Base-by-base conservation (phyloP, 768 basidiomycete species). In the Mycena capillaripes region DNA sequence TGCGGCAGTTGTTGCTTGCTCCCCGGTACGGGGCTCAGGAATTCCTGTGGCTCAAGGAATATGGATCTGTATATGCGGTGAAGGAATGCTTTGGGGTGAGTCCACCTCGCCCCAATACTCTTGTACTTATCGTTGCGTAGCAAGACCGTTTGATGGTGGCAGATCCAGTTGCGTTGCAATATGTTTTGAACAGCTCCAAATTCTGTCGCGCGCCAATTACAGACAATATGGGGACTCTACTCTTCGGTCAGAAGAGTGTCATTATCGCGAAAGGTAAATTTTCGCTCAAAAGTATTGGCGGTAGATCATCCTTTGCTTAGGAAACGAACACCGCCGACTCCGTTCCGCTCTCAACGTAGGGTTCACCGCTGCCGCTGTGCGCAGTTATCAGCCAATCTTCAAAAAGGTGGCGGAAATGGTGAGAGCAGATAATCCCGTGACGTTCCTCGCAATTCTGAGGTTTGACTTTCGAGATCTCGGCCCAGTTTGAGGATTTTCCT, bases 31-130 rank as follows among this genome's bases (percentile, higher is more conserved):
- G 68, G 27, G 60, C 56, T 9, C 17, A 56, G 32, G 68, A 69
- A 21, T 69, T 69, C 25, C 2, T 8, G 5, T 69, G 68, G 68
- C 52, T 34, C 7, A 44, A 62, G 7, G 0, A 1, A 10, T 69
- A 62, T 23, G 69, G 69, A 0, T 9, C 61, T 21, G 53, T 57
- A 4, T 70, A 70, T 30, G 32, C 23, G 0, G 25, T 70, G 2
- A 64, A 50, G 23, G 69, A 50, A 0, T 71, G 70, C 38, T 71
- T 71, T 11, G 70, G 70, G 10, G 70, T 66, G 9, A 23, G 42
- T 19, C 6, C 14, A 19, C 17, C 7, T 19, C 17, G 19, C 17
- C 19, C 42, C 4, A 42, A 42, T 3, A 14, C 42, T 44, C 19
- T 1, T 44, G 6, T 0, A 32, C 25, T 29, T 21, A 29, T 42